Percentiles rank a stretch among this genome's conserved stretches.
Conservation (phyloP, 2,329 filamentous ascomycete species). For the Colletotrichum nymphaeae region DNA sequence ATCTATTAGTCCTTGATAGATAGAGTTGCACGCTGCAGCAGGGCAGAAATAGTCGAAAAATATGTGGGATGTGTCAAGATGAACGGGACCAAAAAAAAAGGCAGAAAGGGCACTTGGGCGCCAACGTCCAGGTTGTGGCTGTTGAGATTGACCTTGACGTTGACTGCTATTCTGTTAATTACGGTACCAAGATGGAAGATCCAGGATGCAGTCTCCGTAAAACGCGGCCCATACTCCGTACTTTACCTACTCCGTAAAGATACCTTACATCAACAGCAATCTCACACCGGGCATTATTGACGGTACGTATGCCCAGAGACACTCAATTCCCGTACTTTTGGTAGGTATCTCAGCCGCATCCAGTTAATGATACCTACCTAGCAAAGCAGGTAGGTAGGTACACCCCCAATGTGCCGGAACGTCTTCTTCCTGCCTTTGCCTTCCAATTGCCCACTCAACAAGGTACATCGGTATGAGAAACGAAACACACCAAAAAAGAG, state of each 20-base stretch:
- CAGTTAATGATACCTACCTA: neutral
- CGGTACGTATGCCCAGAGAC: neutral
- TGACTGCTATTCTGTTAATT: neutral
- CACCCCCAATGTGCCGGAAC: neutral
- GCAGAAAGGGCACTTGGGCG: neutral
- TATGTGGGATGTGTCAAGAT: neutral
- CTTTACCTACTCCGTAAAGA: no score
- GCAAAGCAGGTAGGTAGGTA: neutral
- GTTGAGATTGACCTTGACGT: neutral
- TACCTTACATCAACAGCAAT: slow-evolving; percentile 8
- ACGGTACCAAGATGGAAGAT: slow-evolving; percentile 12
- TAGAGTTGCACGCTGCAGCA: slow-evolving; percentile 6
- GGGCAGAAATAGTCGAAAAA: slow-evolving; percentile 1
- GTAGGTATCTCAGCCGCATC: neutral
- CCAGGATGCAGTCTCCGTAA: neutral
- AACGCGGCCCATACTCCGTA: neutral
- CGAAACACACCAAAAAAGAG: neutral
- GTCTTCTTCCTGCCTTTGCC: neutral
- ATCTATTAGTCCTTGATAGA: neutral
- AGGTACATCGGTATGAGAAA: neutral
- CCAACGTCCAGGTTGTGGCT: neutral
- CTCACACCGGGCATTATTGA: neutral
- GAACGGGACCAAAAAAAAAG: neutral
- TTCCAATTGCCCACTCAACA: neutral
- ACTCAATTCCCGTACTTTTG: neutral